These are phyloP conservation scores for Microglena sp. DNA, from an alignment of 139 green algal species.

Conservation along the genomic window DNA sequence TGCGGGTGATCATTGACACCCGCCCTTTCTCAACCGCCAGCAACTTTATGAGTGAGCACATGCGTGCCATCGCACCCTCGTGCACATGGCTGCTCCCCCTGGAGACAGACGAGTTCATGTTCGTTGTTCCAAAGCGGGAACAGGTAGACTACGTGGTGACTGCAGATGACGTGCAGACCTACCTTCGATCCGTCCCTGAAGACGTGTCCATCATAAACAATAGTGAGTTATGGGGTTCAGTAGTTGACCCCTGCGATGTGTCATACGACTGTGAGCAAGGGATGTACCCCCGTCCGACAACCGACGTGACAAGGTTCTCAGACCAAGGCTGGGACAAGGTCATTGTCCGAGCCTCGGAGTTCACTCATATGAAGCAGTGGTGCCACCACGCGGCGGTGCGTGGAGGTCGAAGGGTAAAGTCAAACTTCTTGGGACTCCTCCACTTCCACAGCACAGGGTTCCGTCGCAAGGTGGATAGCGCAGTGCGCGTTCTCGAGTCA, in stretches of 20 bases:
- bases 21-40: background rate
- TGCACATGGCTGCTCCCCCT: background rate
- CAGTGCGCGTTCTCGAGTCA: background rate
- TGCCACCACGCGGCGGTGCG: constrained; percentile 6
- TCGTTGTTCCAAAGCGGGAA: background rate
- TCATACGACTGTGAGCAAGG: background rate
- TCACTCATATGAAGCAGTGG: constrained; percentile 3
- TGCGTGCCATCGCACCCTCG: background rate
- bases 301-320: background rate
- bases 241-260: background rate
- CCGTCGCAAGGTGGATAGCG: background rate
- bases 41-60: constrained; percentile 4
- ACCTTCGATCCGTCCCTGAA: background rate
- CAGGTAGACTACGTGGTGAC: background rate
- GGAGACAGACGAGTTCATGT: constrained; percentile 12
- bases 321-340: constrained; percentile 13
- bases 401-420: background rate
- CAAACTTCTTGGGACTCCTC: background rate
- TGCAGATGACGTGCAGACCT: background rate
- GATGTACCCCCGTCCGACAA: background rate
- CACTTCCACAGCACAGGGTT: constrained; percentile 8
- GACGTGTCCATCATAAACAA: background rate
- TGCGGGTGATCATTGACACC: background rate
- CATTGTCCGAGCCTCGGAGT: background rate
- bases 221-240: background rate